Base-by-base conservation (phyloP, 2,329 filamentous ascomycete genomes). In the Lachnellula willkommii region DNA sequence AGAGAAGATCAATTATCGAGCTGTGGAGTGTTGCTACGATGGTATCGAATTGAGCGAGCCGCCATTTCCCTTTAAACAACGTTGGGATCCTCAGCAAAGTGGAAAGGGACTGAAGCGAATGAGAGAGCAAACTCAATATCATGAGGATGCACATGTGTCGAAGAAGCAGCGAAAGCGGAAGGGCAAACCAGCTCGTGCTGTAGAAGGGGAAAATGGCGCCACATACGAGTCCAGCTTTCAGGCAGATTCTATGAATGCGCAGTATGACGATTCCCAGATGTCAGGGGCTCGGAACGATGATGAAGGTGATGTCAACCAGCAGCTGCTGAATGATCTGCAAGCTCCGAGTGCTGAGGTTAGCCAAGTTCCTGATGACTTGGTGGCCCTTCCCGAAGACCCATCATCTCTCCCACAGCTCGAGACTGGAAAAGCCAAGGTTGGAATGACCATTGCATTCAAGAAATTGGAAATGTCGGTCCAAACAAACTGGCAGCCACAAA, bases 11-110 rank as follows among this genome's bases (percentile, higher is more conserved):
- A 79, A 76, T 11, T 83, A 95, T 58, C 80, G 82, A 24, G 92
- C 90, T 22, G 89, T 95, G 1, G 93, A 97, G 70, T 96, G 92
- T 71, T 83, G 84, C 59, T 79, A 88, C n/a, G 80, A 88, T 32
- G 80, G 78, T 5, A 74, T 90, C 40, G 74, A 80, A 35, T 76
- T 95, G 47, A 88, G 81, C 52, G 80, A 89, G 36, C 92, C 93
- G 0, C 89, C 92, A 0, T 96, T 95, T 66, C 92, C 92, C 0
- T 96, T 96, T 70, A 77, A 88, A 15, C 91, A 96, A 70, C 82
- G 89, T 47, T 96, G 92, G 93, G 90, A 95, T 70, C 80, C 82
- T 3, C 86, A 90, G 58, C 88, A 92, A 65, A 71, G 72, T 24
- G 71, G 70, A 39, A 82, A 77, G 60, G 73, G 75, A 53, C 85